Evolutionary conservation across 352 stramenopile species (phyloP).

Genomic region (Phytophthora constricta): DNA sequence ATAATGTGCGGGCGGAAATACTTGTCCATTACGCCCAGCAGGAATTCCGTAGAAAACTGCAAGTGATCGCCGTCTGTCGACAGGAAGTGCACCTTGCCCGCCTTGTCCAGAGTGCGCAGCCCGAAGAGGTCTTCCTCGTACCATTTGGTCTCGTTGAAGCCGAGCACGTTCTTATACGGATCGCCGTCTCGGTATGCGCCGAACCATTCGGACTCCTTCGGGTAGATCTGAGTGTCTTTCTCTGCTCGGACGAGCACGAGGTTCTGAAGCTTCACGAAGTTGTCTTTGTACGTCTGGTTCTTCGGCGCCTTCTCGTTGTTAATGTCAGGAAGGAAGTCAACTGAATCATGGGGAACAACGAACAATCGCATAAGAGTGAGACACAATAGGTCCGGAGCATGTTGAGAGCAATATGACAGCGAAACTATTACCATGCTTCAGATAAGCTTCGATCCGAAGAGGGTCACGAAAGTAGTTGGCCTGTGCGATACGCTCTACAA

Average conservation of each 20-base stretch:
- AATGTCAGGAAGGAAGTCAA: slow-evolving; percentile 80
- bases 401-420: not conserved
- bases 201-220: slow-evolving; percentile 88
- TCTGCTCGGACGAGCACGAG: slow-evolving; percentile 92
- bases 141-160: slow-evolving; percentile 94
- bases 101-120: slow-evolving; percentile 83
- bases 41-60: slow-evolving; percentile 84
- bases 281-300: slow-evolving; percentile 88
- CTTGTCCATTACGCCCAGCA: slow-evolving; percentile 83
- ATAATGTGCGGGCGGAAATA: slow-evolving; percentile 62
- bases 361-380: not conserved
- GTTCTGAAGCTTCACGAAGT: slow-evolving; percentile 86
- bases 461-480: slow-evolving; percentile 95
- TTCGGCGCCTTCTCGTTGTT: slow-evolving; percentile 90
- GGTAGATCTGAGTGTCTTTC: slow-evolving; percentile 91
- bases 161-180: slow-evolving; percentile 71
- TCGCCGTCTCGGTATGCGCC: slow-evolving; percentile 84
- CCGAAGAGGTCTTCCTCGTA: slow-evolving; percentile 94
- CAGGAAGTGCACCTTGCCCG: slow-evolving; percentile 91
- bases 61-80: slow-evolving; percentile 92
- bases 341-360: slow-evolving; percentile 28
- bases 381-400: not conserved
- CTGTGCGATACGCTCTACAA: slow-evolving; percentile 85
- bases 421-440: slow-evolving; percentile 57
- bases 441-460: slow-evolving; percentile 68